Conservation (phyloP, 805 yeast genomes). For the Ogataea nakhonphanomensis region DNA sequence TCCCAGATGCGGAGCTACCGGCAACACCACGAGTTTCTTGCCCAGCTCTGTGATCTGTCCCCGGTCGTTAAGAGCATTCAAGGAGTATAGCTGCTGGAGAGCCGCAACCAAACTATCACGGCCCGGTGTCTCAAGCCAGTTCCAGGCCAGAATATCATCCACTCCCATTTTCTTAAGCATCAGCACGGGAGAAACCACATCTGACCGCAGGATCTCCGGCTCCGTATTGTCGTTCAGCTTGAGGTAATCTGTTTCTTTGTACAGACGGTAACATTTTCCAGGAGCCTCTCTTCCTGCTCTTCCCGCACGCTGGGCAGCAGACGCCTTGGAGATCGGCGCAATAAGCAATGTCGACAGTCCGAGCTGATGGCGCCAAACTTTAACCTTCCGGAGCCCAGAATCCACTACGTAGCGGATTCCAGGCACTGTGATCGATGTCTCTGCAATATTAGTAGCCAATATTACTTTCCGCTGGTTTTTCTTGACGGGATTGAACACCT, state of each 20-base stretch:
- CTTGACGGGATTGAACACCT: conserved; percentile 67
- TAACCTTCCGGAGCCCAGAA: conserved; percentile 87
- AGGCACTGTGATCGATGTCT: conserved; percentile 93
- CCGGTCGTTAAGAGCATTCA: conserved; percentile 71
- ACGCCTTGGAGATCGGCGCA: conserved; percentile 88
- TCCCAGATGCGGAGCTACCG: conserved; percentile 88
- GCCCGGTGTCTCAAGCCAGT: conserved; percentile 93
- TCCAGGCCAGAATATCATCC: conserved; percentile 78
- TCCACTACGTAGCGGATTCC: conserved; percentile 94
- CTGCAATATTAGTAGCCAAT: conserved; percentile 94
- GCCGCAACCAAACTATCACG: conserved; percentile 72
- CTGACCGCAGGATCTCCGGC: conserved; percentile 87
- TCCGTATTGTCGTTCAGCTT: conserved; percentile 77
- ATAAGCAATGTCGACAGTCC: conserved; percentile 92
- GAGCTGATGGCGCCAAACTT: conserved; percentile 90
- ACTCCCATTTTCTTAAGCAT: conserved; percentile 82
- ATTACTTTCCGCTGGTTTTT: conserved; percentile 78
- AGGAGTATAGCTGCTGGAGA: conserved; percentile 67
- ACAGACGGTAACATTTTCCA: conserved; percentile 86
- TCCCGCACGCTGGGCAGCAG: conserved; percentile 94
- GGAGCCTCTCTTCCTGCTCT: conserved; percentile 98
- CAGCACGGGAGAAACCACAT: conserved; percentile 78
- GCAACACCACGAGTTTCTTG: conserved; percentile 80
- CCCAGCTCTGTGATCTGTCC: conserved; percentile 82
- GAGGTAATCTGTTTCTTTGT: conserved; percentile 66